A percentile compares a stretch with the other conserved stretches of the same genome.
These are phyloP conservation scores for Heterobasidion irregulare DNA, from an alignment of 1,284 basidiomycete genomes.

Conservation along the genomic window DNA sequence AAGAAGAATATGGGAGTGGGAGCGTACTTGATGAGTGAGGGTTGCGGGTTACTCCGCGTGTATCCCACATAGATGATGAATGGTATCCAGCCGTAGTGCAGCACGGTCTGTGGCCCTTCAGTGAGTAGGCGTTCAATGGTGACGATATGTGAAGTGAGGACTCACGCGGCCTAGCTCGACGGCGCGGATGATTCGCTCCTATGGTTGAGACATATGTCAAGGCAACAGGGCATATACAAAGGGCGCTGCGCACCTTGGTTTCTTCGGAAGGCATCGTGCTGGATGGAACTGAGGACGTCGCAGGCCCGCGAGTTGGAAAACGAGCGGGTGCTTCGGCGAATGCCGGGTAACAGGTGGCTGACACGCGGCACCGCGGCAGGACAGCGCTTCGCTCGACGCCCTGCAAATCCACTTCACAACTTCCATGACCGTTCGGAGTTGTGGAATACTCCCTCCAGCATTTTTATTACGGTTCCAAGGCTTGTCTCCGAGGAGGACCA, in stretches of 20 bases:
- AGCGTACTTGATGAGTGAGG: conserved; percentile 87
- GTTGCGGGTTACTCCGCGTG: conserved; percentile 82
- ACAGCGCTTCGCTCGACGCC: too few species aligned
- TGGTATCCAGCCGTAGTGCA: conserved; percentile 92
- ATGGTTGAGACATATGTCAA: not conserved
- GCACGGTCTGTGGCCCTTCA: conserved; percentile 51
- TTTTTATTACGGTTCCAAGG: too few species aligned
- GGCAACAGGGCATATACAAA: not conserved
- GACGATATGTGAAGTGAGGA: conserved; percentile 13
- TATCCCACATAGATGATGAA: conserved; percentile 91
- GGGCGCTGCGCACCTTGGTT: conserved; percentile 48
- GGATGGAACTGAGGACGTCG: not conserved
- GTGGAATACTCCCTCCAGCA: too few species aligned
- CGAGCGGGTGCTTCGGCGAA: not conserved
- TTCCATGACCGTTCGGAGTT: too few species aligned
- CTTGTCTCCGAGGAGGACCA: too few species aligned
- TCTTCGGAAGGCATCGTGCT: conserved; percentile 76
- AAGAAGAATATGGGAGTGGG: not conserved
- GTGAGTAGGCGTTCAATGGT: conserved; percentile 2
- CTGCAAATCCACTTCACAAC: too few species aligned
- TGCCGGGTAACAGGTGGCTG: not conserved
- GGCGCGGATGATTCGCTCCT: conserved; percentile 76
- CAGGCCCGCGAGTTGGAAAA: too few species aligned
- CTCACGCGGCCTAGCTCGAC: conserved; percentile 75
- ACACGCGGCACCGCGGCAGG: too few species aligned